phyloP scores from a whole-genome alignment of 1,284 basidiomycete species.

The Filobasidium uniguttulatum region DNA sequence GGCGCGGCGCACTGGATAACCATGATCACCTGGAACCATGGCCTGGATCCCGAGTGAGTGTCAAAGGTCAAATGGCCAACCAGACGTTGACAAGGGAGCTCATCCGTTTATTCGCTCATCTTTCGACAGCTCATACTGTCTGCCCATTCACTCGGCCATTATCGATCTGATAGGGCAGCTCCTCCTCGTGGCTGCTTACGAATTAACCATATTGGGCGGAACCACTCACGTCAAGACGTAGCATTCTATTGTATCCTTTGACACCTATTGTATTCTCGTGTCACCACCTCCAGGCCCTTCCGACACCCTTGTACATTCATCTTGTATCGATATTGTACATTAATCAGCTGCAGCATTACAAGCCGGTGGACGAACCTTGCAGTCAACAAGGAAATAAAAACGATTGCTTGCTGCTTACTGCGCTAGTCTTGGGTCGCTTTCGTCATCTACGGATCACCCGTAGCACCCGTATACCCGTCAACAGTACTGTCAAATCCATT shows the following conservation, averaged over 20 bases:
- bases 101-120: neutral
- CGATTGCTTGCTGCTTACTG: too few species aligned
- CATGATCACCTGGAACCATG: constrained; percentile 62
- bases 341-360: too few species aligned
- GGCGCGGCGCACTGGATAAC: constrained; percentile 56
- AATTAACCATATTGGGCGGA: constrained; percentile 32
- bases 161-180: constrained; percentile 86
- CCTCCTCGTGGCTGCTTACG: constrained; percentile 47
- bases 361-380: too few species aligned
- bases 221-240: constrained; percentile 26
- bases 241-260: neutral
- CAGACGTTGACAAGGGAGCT: too few species aligned
- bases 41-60: constrained; percentile 67
- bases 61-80: neutral
- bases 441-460: too few species aligned
- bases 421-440: too few species aligned
- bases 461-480: too few species aligned
- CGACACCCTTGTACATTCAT: too few species aligned
- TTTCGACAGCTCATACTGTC: constrained; percentile 53
- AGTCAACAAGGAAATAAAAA: too few species aligned
- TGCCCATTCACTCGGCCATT: constrained; percentile 78
- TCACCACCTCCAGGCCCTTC: too few species aligned
- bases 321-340: too few species aligned
- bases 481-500: too few species aligned
- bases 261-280: neutral